phyloP scores from a whole-genome alignment of 2,329 filamentous ascomycete genomes.

The Epichloe sp. region DNA sequence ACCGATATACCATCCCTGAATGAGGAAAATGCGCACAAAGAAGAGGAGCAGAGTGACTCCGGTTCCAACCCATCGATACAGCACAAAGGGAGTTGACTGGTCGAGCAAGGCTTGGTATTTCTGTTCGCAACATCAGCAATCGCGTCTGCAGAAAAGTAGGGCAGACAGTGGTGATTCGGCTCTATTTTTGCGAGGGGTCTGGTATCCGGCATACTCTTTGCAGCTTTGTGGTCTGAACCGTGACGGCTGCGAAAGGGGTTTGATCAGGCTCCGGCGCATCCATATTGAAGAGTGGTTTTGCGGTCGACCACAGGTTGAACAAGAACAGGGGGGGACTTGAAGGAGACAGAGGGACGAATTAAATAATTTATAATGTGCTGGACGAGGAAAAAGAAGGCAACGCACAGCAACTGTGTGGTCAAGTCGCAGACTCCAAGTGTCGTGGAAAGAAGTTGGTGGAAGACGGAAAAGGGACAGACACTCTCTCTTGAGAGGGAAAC shows the following conservation, averaged over 20 bases:
- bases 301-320: background rate
- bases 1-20: constrained; percentile 99
- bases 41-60: constrained; percentile 63
- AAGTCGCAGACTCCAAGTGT: background rate
- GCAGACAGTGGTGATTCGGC: background rate
- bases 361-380: background rate
- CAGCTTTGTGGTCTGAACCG: constrained; percentile 66
- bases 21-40: constrained; percentile 76
- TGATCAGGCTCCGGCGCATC: constrained; percentile 77
- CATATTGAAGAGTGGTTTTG: constrained; percentile 37
- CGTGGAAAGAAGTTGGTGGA: background rate
- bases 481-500: background rate
- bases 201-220: constrained; percentile 45
- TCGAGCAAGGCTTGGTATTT: constrained; percentile 92
- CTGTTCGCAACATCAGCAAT: constrained; percentile 30
- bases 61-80: constrained; percentile 87
- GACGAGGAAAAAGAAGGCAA: background rate
- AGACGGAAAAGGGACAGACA: background rate
- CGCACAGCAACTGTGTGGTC: background rate
- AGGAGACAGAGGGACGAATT: background rate
- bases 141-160: background rate
- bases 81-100: constrained; percentile 76
- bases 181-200: background rate
- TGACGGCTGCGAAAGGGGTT: constrained; percentile 85
- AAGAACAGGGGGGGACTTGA: background rate